Base-by-base conservation (phyloP, 108 stramenopile species). In the Pseudonitzschia multiseries region DNA sequence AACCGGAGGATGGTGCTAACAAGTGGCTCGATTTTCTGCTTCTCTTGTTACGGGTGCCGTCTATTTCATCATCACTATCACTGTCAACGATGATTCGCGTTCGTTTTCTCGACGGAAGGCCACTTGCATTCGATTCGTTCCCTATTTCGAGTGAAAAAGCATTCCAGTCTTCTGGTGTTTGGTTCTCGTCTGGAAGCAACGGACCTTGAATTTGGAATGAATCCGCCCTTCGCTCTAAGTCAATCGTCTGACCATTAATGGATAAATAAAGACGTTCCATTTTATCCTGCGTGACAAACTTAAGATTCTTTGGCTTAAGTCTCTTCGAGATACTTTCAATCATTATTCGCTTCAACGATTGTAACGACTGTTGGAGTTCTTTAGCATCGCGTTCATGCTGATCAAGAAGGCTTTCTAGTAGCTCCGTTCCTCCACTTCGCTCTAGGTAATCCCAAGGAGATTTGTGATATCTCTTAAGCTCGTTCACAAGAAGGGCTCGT, bases 361-460 rank as follows among this genome's bases (percentile, higher is more conserved):
- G 68, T 12, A 79, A 24, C 4, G 66, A 17, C n/a, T 79, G 64
- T 22, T 76, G 75, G 22, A 87, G 44, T 14, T 68, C 41, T 24
- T 76, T 81, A 5, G 65, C 54, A 2, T 76, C 78, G 26, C 42
- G 71, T 50, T 84, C 75, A 22, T 87, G 80, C 62, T 78, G 57
- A 71, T 86, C 87, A 69, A 87, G 77, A 1, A 36, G 46, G 6
- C 48, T 52, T 71, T 91, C 86, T 69, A 88, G 81, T 24, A 74
- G 33, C 62, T 83, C 57, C 10, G 77, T 78, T 14, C 52, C 75
- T 13, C 68, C 75, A 3, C 54, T 44, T 17, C 67, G 31, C 14
- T 81, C 70, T 14, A 87, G 60, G 43, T 36, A 74, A 57, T 88
- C 82, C 82, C 85, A 89, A 27, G 75, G 69, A 57, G 53, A 24